Conservation (phyloP, 257 asterid genomes). For the Solanum appendiculatum region DNA sequence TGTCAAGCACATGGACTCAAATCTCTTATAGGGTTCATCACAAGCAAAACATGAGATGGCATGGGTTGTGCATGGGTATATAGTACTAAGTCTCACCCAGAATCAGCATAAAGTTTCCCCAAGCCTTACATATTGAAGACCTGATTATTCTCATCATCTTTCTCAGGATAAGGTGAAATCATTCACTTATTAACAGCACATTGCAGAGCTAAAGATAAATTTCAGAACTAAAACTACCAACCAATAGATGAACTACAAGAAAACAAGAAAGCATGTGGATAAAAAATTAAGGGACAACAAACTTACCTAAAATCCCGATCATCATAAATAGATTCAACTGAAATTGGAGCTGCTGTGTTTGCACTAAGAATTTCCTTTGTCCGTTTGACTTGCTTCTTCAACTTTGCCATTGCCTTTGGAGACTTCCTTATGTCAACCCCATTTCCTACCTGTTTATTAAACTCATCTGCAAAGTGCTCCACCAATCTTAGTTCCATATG, state of each 20-base stretch:
- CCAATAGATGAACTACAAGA: neutral
- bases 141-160: neutral
- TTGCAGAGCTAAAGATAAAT: neutral
- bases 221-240: neutral
- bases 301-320: slow-evolving; percentile 91
- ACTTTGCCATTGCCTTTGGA: slow-evolving; percentile 92
- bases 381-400: slow-evolving; percentile 96
- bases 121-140: neutral
- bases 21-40: neutral
- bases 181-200: neutral
- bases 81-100: neutral
- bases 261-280: neutral
- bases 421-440: slow-evolving; percentile 73
- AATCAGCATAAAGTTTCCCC: neutral
- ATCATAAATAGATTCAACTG: slow-evolving; percentile 86
- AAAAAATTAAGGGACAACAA: neutral
- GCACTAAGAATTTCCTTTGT: slow-evolving; percentile 98
- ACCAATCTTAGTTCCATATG: slow-evolving; percentile 84
- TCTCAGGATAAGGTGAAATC: neutral
- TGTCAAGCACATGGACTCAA: neutral
- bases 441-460: slow-evolving; percentile 78
- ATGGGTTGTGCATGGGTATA: neutral
- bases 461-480: slow-evolving; percentile 85
- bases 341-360: slow-evolving; percentile 82
- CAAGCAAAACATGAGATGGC: neutral